Percentiles rank a stretch among this genome's conserved stretches.
Evolutionary conservation across 306 rosid genomes (phyloP).

Genomic region (Cucurbita ficifolia): DNA sequence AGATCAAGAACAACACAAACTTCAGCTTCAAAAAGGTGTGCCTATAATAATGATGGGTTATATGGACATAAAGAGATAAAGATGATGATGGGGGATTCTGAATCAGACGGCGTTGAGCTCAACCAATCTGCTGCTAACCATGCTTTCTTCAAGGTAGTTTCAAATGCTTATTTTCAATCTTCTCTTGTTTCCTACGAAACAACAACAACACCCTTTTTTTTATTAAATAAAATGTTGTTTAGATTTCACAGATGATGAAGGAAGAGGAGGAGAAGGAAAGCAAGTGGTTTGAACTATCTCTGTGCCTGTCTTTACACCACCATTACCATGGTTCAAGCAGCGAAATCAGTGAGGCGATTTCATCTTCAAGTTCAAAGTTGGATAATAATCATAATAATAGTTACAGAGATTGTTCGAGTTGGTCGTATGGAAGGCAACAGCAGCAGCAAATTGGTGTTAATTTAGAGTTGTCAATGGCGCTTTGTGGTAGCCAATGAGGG

Average conservation of each 20-base stretch:
- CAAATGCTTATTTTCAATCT: no score
- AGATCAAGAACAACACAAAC: background rate
- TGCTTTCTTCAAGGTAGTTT: no score
- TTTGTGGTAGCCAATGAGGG: conserved; percentile 36
- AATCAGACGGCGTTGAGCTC: background rate
- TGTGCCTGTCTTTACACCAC: conserved; percentile 47
- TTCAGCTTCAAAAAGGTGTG: conserved; percentile 24
- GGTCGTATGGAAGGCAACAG: conserved; percentile 14
- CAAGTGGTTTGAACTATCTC: conserved; percentile 35
- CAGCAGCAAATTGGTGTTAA: conserved; percentile 21
- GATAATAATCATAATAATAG: background rate
- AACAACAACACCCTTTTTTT: no score
- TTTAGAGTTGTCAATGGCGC: conserved; percentile 67
- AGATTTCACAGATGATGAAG: no score
- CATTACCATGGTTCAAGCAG: conserved; percentile 23
- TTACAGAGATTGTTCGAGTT: conserved; percentile 34
- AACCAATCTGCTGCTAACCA: background rate
- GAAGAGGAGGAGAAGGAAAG: background rate
- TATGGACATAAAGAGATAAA: conserved; percentile 11
- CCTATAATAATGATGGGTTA: no score
- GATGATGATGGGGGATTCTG: conserved; percentile 11
- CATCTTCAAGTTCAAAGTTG: conserved; percentile 22
- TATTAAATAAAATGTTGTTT: background rate
- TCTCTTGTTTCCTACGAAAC: no score
- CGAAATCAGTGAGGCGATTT: conserved; percentile 51